Evolutionary conservation across 768 basidiomycete genomes (phyloP).

Genomic region (Mycena galopus): DNA sequence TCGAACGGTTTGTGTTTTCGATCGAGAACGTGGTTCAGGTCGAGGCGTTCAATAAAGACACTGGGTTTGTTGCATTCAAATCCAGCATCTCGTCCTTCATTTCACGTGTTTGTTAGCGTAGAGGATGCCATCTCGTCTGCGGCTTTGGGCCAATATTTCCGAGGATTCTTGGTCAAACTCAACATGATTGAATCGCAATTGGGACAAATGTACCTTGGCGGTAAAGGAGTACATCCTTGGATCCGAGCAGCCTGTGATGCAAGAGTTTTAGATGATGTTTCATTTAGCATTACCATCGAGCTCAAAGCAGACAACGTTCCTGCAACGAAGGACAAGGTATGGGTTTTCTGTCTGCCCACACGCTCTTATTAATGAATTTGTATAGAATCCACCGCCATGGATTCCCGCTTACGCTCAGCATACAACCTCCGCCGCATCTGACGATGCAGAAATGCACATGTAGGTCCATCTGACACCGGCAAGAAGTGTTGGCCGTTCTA

Average conservation of each 20-base stretch:
- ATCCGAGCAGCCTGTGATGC: background rate
- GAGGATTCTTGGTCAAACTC: constrained; percentile 86
- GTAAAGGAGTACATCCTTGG: constrained; percentile 44
- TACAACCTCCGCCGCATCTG: constrained; percentile 75
- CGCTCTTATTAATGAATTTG: background rate
- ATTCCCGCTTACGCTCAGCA: constrained; percentile 79
- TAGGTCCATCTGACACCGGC: background rate
- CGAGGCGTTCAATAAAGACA: constrained; percentile 77
- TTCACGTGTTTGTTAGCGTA: constrained; percentile 59
- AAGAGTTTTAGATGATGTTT: constrained; percentile 66
- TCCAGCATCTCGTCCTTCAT: background rate
- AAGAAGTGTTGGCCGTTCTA: background rate
- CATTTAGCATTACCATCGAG: constrained; percentile 89
- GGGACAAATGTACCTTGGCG: constrained; percentile 67
- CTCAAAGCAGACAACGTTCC: constrained; percentile 76
- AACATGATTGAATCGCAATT: constrained; percentile 82
- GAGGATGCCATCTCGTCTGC: constrained; percentile 76
- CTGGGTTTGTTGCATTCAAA: constrained; percentile 58
- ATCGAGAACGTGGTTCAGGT: constrained; percentile 85
- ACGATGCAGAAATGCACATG: constrained; percentile 78
- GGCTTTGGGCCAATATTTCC: constrained; percentile 80
- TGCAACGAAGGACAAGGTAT: constrained; percentile 62
- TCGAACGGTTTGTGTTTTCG: constrained; percentile 94
- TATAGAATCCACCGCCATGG: constrained; percentile 81
- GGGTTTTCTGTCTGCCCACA: background rate